These are phyloP conservation scores for Alternaria infectoria DNA, from an alignment of 2,329 filamentous ascomycete species.

Conservation along the genomic window DNA sequence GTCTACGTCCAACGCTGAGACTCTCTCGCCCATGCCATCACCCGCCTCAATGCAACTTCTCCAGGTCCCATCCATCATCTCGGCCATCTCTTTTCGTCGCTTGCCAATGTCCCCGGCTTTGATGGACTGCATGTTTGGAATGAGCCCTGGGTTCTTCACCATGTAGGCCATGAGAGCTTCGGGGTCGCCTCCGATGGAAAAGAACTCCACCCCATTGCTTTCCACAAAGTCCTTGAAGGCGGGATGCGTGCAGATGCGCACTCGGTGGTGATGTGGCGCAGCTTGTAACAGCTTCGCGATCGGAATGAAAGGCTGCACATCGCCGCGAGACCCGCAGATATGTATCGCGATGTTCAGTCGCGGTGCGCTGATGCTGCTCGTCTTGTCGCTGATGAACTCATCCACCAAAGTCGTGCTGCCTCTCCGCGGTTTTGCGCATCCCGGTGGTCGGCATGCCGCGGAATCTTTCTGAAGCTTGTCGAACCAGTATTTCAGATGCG, in stretches of 20 bases:
- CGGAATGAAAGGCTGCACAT: constrained; percentile 66
- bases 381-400: not conserved
- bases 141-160: constrained; percentile 56
- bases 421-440: not conserved
- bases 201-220: constrained; percentile 47
- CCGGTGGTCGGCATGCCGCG: not conserved
- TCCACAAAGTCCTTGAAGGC: constrained; percentile 28
- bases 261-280: constrained; percentile 29
- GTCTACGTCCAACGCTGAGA: constrained; percentile 18
- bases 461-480: constrained; percentile 13
- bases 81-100: constrained; percentile 34
- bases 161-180: constrained; percentile 59
- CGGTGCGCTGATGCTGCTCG: constrained; percentile 5
- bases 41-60: constrained; percentile 50
- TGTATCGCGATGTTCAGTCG: constrained; percentile 62
- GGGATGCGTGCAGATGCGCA: constrained; percentile 39
- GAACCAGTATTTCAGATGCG: constrained; percentile 23
- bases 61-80: constrained; percentile 44
- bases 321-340: constrained; percentile 60
- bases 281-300: constrained; percentile 58
- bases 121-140: constrained; percentile 37
- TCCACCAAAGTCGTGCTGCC: not conserved
- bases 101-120: constrained; percentile 44
- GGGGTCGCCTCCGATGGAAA: constrained; percentile 44
- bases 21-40: constrained; percentile 24